Evolutionary conservation across 345 rosid species (phyloP).

Genomic region (Linum lewisii): DNA sequence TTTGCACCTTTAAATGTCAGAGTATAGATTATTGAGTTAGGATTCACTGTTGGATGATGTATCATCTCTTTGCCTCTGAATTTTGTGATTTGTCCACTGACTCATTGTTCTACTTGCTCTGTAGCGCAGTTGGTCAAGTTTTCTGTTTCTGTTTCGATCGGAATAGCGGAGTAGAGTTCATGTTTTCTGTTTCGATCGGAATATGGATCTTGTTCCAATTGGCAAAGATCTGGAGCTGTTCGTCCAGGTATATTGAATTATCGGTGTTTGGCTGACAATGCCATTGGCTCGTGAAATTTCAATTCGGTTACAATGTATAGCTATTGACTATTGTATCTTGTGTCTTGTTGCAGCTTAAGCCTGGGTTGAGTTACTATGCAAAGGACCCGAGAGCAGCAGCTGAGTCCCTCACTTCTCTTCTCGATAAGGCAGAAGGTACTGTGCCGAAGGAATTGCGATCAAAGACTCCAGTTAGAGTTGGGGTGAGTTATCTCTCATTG

Average conservation of each 20-base stretch:
- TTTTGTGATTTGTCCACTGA: neutral
- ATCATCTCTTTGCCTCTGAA: neutral
- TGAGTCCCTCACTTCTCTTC: constrained; percentile 50
- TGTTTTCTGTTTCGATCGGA: constrained; percentile 78
- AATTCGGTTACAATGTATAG: neutral
- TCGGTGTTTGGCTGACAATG: neutral
- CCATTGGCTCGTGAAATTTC: neutral
- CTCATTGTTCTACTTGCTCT: neutral
- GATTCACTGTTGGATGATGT: neutral
- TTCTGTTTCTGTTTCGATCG: constrained; percentile 82
- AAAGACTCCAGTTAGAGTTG: constrained; percentile 95
- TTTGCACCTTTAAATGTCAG: neutral
- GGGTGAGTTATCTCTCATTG: constrained; percentile 41
- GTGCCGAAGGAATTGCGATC: constrained; percentile 70
- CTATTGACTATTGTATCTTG: constrained; percentile 9
- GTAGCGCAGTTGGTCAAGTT: constrained; percentile 48
- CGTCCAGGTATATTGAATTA: constrained; percentile 32
- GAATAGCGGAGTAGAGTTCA: constrained; percentile 86
- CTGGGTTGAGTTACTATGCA: constrained; percentile 82
- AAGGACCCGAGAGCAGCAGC: constrained; percentile 69
- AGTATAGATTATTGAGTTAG: neutral
- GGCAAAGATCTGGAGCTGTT: constrained; percentile 88
- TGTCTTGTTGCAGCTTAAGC: constrained; percentile 44
- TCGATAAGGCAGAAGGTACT: constrained; percentile 73
- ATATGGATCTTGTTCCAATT: constrained; percentile 84